A percentile compares a stretch with the other conserved stretches of the same genome.
Evolutionary conservation across 2,329 filamentous ascomycete genomes (phyloP).

Genomic region (Colletotrichum euphorbiae): DNA sequence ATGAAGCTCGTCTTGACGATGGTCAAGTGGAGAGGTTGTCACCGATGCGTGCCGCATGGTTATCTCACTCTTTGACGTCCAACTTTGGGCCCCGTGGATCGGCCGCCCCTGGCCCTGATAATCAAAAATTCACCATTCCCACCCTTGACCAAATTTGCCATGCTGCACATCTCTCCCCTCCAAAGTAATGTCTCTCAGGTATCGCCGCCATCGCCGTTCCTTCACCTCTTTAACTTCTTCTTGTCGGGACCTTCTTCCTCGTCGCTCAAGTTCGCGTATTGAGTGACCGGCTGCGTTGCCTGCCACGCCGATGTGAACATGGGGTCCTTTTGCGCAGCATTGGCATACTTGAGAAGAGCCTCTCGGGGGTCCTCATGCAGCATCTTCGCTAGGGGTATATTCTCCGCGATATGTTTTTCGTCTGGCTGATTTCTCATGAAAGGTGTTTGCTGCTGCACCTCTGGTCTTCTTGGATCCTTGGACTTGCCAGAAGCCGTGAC

Average conservation of each 20-base stretch:
- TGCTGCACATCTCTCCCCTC: conserved; percentile 24
- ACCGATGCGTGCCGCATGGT: conserved; percentile 1
- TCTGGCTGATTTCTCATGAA: conserved; percentile 93
- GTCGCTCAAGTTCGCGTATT: conserved; percentile 91
- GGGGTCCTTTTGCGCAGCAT: conserved; percentile 91
- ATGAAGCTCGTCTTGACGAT: conserved; percentile 35
- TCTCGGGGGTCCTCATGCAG: conserved; percentile 96
- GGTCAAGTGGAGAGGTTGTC: conserved; percentile 34
- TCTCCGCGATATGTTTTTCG: conserved; percentile 86
- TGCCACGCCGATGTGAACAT: conserved; percentile 96
- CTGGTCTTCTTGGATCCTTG: conserved; percentile 84
- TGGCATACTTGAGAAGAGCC: conserved; percentile 93
- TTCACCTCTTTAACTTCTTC: conserved; percentile 64
- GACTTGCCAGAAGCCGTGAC: conserved; percentile 82
- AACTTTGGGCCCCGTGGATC: not conserved
- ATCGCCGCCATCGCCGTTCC: not conserved
- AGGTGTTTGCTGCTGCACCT: conserved; percentile 85
- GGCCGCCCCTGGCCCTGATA: not conserved
- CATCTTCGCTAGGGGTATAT: conserved; percentile 91
- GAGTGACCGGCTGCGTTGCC: conserved; percentile 88
- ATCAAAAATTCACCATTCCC: not conserved
- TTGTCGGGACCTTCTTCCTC: conserved; percentile 43
- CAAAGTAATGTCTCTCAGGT: conserved; percentile 35
- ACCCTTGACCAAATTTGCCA: not conserved
- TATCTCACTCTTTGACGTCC: not conserved